Percentiles rank a stretch among this genome's conserved stretches.
phyloP scores from a whole-genome alignment of 139 green algal species.

The Mesostigma viride region DNA sequence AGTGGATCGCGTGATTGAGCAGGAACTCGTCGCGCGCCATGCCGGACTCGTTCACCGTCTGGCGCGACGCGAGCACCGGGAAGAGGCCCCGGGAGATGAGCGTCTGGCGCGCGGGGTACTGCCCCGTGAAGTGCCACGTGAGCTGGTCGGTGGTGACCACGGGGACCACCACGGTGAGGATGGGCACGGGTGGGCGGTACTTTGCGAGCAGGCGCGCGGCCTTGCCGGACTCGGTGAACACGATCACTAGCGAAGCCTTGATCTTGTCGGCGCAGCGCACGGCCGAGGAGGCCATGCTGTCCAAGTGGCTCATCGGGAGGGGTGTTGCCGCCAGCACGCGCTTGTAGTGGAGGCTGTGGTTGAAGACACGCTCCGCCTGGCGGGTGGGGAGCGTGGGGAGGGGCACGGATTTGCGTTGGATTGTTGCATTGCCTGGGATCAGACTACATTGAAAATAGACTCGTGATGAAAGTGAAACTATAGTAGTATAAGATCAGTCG shows the following conservation, averaged over 20 bases:
- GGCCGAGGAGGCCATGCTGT: constrained; percentile 37
- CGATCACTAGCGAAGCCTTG: constrained; percentile 28
- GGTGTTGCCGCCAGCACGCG: constrained; percentile 30
- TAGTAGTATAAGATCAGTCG: too few species aligned
- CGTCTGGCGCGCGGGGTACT: constrained; percentile 32
- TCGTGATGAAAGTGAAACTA: too few species aligned
- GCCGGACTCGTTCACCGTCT: background rate
- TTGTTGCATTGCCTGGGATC: too few species aligned
- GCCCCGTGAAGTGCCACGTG: constrained; percentile 27
- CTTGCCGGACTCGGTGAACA: constrained; percentile 32
- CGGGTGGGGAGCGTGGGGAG: too few species aligned
- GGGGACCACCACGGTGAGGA: constrained; percentile 43
- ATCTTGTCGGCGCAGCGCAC: constrained; percentile 31
- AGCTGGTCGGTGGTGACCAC: constrained; percentile 27
- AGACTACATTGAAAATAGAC: too few species aligned
- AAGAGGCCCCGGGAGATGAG: constrained; percentile 39
- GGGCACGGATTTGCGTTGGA: too few species aligned
- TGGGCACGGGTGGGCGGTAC: constrained; percentile 29
- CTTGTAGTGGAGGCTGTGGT: constrained; percentile 35
- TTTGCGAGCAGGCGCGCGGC: constrained; percentile 35
- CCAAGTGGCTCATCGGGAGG: constrained; percentile 34
- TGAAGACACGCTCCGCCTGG: constrained; percentile 35
- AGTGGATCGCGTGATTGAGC: background rate
- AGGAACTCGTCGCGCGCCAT: background rate
- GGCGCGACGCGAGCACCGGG: constrained; percentile 24